Conservation (phyloP, 208 protist genomes). For the Trypanosoma boissoni region DNA sequence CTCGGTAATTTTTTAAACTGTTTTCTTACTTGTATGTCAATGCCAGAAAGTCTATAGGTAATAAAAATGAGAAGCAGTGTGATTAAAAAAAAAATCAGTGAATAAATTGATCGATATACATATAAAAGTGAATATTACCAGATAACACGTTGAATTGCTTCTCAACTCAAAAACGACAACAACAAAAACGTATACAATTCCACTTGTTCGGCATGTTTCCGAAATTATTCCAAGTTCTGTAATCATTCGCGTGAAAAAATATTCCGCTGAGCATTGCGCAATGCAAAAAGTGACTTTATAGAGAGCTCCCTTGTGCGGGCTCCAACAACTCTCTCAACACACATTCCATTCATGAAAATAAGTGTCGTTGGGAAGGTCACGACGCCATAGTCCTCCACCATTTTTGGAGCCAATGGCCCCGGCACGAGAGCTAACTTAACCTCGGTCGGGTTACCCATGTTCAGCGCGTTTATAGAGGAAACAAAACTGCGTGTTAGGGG, state of each 20-base stretch:
- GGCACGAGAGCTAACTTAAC: slow-evolving; percentile 76
- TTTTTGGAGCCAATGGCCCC: slow-evolving; percentile 47
- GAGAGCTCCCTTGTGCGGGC: slow-evolving; percentile 66
- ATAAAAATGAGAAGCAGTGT: too few species aligned
- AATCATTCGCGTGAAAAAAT: slow-evolving; percentile 64
- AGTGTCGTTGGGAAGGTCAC: slow-evolving; percentile 75
- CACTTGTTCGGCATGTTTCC: not conserved
- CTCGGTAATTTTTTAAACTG: too few species aligned
- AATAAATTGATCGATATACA: too few species aligned
- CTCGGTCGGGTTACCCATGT: slow-evolving; percentile 71
- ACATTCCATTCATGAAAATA: slow-evolving; percentile 70
- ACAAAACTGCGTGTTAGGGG: slow-evolving; percentile 72
- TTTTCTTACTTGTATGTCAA: too few species aligned
- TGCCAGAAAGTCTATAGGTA: too few species aligned
- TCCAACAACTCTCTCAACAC: slow-evolving; percentile 61
- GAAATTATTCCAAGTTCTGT: too few species aligned
- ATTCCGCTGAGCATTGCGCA: slow-evolving; percentile 66
- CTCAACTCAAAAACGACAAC: not conserved
- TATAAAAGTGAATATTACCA: not conserved
- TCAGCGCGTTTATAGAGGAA: slow-evolving; percentile 74
- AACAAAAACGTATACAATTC: not conserved
- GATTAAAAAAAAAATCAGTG: too few species aligned
- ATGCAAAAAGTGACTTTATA: slow-evolving; percentile 81
- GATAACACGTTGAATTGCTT: too few species aligned
- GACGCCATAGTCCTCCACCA: slow-evolving; percentile 70